Base-by-base conservation (phyloP, 495 filamentous ascomycete species). In the Pseudotulostoma volvatum region DNA sequence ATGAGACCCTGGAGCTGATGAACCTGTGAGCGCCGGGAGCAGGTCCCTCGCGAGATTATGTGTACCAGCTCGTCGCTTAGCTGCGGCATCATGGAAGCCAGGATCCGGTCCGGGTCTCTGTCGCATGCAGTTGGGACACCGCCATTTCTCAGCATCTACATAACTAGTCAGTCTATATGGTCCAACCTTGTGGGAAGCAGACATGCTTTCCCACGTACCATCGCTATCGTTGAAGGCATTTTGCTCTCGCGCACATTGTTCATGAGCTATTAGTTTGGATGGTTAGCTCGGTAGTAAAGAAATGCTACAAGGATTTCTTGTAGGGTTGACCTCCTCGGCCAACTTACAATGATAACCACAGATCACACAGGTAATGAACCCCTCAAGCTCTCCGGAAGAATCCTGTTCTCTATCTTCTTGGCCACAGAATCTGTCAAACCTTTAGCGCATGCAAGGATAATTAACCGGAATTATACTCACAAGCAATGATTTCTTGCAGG, bases 261-360 rank as follows among this genome's bases (percentile, higher is more conserved):
- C 76, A 68, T 96, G 88, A 41, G 88, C 88, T 66, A 40, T 50
- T 28, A 32, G 21, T n/a, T n/a, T 31, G 32, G 18, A 23, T 28
- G 17, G 16, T 42, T 18, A 42, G 34, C 28, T 28, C 23, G 23
- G 11, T n/a, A n/a, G n/a, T n/a, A n/a, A n/a, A n/a, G n/a, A n/a
- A n/a, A n/a, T n/a, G n/a, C n/a, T n/a, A n/a, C n/a, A n/a, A n/a
- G n/a, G n/a, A n/a, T n/a, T 17, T 36, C 4, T 18, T 19, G 9
- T 47, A 51, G 43, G 34, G 14, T 23, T 14, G 18, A 23, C 18
- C 17, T 47, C 37, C 30, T 48, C 16, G 15, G 17, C 45, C 44
- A 45, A 78, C 84, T 56, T 61, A 96, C 88, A 80, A 63, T 93
- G 84, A 56, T 93, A 82, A 38, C 76, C 81, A 59, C 90, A 96